Evolutionary conservation across 2,329 filamentous ascomycete species (phyloP).

Genomic region (Didymella arachidicola): DNA sequence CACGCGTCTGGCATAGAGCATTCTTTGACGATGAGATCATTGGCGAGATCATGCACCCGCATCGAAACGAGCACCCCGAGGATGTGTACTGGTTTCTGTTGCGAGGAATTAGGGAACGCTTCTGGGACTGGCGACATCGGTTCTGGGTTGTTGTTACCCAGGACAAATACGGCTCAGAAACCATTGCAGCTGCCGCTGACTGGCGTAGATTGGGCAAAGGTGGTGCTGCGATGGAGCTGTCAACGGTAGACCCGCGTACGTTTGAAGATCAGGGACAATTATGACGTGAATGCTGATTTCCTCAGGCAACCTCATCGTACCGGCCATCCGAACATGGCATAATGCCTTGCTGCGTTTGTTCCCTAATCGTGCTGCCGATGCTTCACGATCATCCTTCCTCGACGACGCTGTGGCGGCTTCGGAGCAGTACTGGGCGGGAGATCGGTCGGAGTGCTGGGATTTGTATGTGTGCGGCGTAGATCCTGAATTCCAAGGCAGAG

Average conservation of each 20-base stretch:
- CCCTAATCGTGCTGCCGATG: constrained; percentile 42
- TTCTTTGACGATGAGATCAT: constrained; percentile 47
- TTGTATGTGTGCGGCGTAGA: constrained; percentile 41
- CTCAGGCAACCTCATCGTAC: constrained; percentile 33
- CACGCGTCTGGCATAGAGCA: constrained; percentile 34
- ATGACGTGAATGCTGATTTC: neutral
- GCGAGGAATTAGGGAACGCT: constrained; percentile 35
- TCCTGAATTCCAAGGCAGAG: constrained; percentile 49
- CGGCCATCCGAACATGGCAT: constrained; percentile 25
- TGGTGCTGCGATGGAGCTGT: constrained; percentile 26
- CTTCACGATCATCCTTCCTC: constrained; percentile 30
- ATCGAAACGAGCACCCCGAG: constrained; percentile 37
- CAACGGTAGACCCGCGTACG: constrained; percentile 31
- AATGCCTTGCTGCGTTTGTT: constrained; percentile 24
- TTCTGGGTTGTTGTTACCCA: constrained; percentile 33
- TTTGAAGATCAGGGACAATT: neutral
- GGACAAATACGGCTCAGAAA: constrained; percentile 17
- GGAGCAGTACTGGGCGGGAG: constrained; percentile 35
- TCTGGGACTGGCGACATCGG: constrained; percentile 42
- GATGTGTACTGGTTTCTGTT: constrained; percentile 43
- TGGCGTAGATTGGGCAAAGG: constrained; percentile 40
- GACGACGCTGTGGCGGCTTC: constrained; percentile 30
- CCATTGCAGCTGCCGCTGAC: constrained; percentile 38
- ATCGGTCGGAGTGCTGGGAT: constrained; percentile 40
- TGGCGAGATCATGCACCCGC: constrained; percentile 44